Base-by-base conservation (phyloP, 2,329 filamentous ascomycete species). In the Mycosphaerella sp. region DNA sequence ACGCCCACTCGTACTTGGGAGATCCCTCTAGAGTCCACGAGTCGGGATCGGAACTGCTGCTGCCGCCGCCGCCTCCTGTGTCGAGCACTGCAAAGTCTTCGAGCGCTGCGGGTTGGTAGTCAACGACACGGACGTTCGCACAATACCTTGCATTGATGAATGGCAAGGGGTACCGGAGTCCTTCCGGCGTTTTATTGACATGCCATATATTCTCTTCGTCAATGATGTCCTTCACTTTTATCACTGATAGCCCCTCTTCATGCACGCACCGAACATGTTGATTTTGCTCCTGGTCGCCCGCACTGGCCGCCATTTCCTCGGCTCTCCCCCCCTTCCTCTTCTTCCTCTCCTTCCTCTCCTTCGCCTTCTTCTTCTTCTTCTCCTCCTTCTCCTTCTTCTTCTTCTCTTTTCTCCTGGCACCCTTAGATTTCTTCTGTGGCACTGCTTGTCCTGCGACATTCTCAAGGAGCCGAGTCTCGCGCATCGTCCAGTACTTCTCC, bases 1-100 rank as follows among this genome's bases (percentile, higher is more conserved):
- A 96, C 12, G 80, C 78, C 90, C 90, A 96, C 67, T 93, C 82
- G 86, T 88, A 95, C 6, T 55, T 68, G 56, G 46, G 59, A 39
- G 40, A 47, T 27, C 65, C 66, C 16, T 64, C 41, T 58, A 68
- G 52, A 5, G 68, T 65, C 21, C 73, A 68, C 58, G 68, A 70
- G 16, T 55, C 61, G 4, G 52, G 49, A 47, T 62, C 39, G 39
- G 53, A 17, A 28, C 49, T 41, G 28, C 32, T 35, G 10, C 7
- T 6, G 21, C 32, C 41, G 28, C 32, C 30, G 10, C 7, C 21
- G 21, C 32, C 41, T 13, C 49, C 44, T 30, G 41, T 30, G 12
- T 51, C 50, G 3, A 46, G 32, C 62, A 64, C 63, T 2, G 85
- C 74, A 65, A 96, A 96, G 52, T 91, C 80, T 56, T 82, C 78